Conservation (phyloP, 192 early-diverging fungal genomes). For the Backusella sp. region DNA sequence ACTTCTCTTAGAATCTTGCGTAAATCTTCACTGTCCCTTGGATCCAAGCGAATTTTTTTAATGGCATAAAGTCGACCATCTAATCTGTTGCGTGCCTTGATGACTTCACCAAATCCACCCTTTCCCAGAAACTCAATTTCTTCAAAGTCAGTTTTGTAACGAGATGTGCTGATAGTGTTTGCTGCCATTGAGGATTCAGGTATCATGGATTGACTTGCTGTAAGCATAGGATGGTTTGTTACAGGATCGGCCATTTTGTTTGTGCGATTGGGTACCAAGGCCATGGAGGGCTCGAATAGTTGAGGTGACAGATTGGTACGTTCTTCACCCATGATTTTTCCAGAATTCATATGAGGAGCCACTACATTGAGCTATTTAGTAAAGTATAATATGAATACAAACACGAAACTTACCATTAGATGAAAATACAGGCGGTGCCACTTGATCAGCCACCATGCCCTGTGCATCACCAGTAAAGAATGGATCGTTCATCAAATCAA, state of each 20-base stretch:
- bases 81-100: slow-evolving; percentile 87
- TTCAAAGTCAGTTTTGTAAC: slow-evolving; percentile 75
- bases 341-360: slow-evolving; percentile 7
- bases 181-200: not conserved
- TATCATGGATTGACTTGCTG: not conserved
- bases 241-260: not conserved
- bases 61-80: slow-evolving; percentile 86
- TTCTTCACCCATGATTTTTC: not conserved
- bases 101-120: slow-evolving; percentile 93
- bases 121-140: slow-evolving; percentile 75
- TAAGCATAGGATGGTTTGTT: not conserved
- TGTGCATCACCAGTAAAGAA: slow-evolving; percentile 57
- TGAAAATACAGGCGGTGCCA: not conserved
- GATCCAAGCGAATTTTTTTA: slow-evolving; percentile 87
- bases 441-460: not conserved
- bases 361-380: not conserved
- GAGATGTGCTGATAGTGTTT: slow-evolving; percentile 33
- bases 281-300: slow-evolving; percentile 8
- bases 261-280: not conserved
- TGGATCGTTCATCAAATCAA: slow-evolving; percentile 70
- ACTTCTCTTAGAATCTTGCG: slow-evolving; percentile 91
- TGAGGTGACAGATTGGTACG: not conserved
- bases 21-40: slow-evolving; percentile 71
- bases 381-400: not conserved
- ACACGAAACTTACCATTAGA: not conserved